These are phyloP conservation scores for Verruconis gallopava DNA, from an alignment of 2,329 filamentous ascomycete species.

Conservation along the genomic window DNA sequence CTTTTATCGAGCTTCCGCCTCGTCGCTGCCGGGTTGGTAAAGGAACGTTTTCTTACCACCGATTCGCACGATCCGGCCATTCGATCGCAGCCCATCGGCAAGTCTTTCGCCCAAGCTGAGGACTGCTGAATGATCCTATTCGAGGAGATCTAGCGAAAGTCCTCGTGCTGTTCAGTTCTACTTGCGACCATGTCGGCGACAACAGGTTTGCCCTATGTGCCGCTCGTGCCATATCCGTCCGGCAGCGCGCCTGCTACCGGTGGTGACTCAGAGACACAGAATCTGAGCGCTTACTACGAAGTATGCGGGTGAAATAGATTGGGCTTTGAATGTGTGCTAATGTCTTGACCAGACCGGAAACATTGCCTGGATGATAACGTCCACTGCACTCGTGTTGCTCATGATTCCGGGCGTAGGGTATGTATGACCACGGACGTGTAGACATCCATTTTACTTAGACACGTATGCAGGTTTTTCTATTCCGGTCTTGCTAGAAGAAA, in stretches of 20 bases:
- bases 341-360: conserved; percentile 54
- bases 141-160: background rate
- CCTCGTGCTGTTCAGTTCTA: background rate
- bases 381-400: conserved; percentile 67
- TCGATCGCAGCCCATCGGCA: background rate
- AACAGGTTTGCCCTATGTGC: conserved; percentile 16
- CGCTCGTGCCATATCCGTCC: conserved; percentile 34
- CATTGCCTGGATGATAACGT: conserved; percentile 67
- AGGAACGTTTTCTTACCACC: background rate
- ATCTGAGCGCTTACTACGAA: conserved; percentile 79
- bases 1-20: background rate
- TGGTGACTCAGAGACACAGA: conserved; percentile 50
- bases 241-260: conserved; percentile 53
- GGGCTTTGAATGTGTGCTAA: too few species aligned
- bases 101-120: background rate
- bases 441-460: conserved; percentile 9
- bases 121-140: background rate
- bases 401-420: conserved; percentile 85
- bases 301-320: too few species aligned
- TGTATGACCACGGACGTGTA: conserved; percentile 18
- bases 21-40: too few species aligned
- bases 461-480: conserved; percentile 65
- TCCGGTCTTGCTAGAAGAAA: conserved; percentile 80
- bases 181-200: conserved; percentile 5
- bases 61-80: background rate